Percentiles rank a stretch among this genome's conserved stretches.
Conservation (phyloP, 768 basidiomycete species). For the Gloeophyllum trabeum region DNA sequence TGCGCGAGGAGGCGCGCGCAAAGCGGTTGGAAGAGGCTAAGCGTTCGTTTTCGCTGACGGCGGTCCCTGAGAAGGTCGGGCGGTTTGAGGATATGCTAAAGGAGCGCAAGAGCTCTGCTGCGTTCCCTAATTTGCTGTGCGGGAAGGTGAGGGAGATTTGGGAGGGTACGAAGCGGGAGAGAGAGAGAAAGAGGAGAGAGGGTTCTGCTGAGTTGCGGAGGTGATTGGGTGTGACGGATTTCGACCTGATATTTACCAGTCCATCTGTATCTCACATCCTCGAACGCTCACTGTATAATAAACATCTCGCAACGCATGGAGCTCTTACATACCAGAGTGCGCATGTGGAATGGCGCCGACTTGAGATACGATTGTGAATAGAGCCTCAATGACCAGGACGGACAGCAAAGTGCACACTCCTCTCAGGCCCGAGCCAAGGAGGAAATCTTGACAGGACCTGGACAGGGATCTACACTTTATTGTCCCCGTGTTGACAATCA, state of each 20-base stretch:
- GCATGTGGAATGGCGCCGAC: no score
- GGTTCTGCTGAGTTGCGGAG: neutral
- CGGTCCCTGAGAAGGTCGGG: conserved; percentile 27
- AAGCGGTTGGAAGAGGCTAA: conserved; percentile 11
- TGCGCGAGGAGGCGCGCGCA: conserved; percentile 17
- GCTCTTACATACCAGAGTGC: no score
- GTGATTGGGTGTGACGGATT: neutral
- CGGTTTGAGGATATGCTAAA: conserved; percentile 50
- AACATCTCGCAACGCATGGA: no score
- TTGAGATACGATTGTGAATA: no score
- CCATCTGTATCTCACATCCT: neutral
- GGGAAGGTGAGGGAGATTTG: conserved; percentile 13
- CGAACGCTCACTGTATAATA: neutral
- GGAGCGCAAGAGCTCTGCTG: conserved; percentile 35
- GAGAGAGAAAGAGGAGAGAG: neutral
- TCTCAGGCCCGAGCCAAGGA: no score
- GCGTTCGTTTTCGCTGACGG: conserved; percentile 14
- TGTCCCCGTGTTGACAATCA: no score
- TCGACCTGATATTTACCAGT: no score
- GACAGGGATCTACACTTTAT: no score
- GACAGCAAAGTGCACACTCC: no score
- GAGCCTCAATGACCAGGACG: no score
- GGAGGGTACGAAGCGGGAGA: conserved; percentile 5
- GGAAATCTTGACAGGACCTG: no score
- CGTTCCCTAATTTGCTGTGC: conserved; percentile 31